phyloP scores from a whole-genome alignment of 805 yeast genomes.

The Starmerella potacharoeniae region DNA sequence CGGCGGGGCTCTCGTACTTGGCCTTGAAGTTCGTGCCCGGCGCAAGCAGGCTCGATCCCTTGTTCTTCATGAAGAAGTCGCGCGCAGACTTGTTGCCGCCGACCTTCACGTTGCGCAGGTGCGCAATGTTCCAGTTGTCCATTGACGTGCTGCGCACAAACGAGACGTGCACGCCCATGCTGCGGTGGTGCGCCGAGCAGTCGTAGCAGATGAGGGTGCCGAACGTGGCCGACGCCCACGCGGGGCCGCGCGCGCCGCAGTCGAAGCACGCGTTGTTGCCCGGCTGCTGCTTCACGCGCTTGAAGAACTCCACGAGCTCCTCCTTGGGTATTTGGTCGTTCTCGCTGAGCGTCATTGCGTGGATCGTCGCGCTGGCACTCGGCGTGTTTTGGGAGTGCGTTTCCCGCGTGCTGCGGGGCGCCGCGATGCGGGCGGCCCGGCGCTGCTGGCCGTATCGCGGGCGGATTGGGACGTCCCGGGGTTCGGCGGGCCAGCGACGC shows the following conservation, averaged over 20 bases:
- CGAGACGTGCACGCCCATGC: slow-evolving; percentile 89
- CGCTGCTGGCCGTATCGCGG: too few species aligned
- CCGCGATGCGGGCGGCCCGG: too few species aligned
- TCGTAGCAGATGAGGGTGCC: slow-evolving; percentile 88
- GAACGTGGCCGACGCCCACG: slow-evolving; percentile 97
- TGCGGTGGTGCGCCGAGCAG: slow-evolving; percentile 92
- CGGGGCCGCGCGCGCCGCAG: slow-evolving; percentile 86
- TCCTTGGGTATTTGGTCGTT: slow-evolving; percentile 37
- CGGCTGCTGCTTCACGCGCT: slow-evolving; percentile 48
- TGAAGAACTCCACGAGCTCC: slow-evolving; percentile 55
- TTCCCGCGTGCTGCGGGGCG: too few species aligned
- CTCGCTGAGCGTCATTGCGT: slow-evolving; percentile 11
- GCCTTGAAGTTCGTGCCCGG: slow-evolving; percentile 50
- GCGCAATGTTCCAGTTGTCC: slow-evolving; percentile 89
- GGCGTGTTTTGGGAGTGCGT: not conserved
- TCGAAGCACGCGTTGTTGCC: slow-evolving; percentile 81
- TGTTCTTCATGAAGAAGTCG: slow-evolving; percentile 72
- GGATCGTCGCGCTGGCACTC: not conserved
- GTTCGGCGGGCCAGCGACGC: too few species aligned
- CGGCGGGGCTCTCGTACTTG: slow-evolving; percentile 72
- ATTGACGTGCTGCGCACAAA: slow-evolving; percentile 85
- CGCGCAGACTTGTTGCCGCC: slow-evolving; percentile 87
- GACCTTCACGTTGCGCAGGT: slow-evolving; percentile 79
- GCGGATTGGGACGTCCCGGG: too few species aligned
- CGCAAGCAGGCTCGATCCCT: slow-evolving; percentile 62